Percentiles rank a stretch among this genome's conserved stretches.
These are phyloP conservation scores for Linderniella brevidens DNA, from an alignment of 257 asterid genomes.

Conservation along the genomic window DNA sequence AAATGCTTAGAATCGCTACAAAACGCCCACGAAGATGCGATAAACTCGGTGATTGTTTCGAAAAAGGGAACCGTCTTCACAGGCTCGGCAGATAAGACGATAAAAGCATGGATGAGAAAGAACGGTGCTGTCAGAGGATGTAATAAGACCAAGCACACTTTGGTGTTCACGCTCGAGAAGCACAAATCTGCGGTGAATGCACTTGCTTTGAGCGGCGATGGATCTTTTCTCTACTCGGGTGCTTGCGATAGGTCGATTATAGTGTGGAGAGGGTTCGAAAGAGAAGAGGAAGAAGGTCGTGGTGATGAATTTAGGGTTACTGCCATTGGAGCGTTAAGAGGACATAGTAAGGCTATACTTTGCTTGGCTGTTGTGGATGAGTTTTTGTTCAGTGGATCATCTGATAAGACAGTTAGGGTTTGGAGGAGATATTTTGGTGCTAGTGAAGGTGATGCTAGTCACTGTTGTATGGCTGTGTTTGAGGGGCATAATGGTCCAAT, in stretches of 20 bases:
- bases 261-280: conserved; percentile 36
- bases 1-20: conserved; percentile 49
- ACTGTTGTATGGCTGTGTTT: conserved; percentile 48
- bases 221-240: conserved; percentile 56
- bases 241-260: conserved; percentile 66
- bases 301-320: conserved; percentile 14
- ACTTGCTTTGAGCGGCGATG: conserved; percentile 45
- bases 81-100: conserved; percentile 55
- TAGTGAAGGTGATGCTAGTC: conserved; percentile 31
- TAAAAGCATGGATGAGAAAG: conserved; percentile 48
- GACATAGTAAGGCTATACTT: conserved; percentile 52
- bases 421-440: no score
- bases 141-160: conserved; percentile 11
- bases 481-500: conserved; percentile 71
- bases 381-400: conserved; percentile 71
- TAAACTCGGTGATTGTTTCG: conserved; percentile 34
- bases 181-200: conserved; percentile 78
- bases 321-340: conserved; percentile 44
- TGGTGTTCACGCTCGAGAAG: conserved; percentile 31
- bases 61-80: conserved; percentile 28
- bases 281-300: no score
- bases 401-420: conserved; percentile 54
- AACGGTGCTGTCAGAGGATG: conserved; percentile 11
- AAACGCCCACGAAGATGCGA: conserved; percentile 70
- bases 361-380: conserved; percentile 46